phyloP scores from a whole-genome alignment of 441 rosid species.

The Bruguiera hainesii region DNA sequence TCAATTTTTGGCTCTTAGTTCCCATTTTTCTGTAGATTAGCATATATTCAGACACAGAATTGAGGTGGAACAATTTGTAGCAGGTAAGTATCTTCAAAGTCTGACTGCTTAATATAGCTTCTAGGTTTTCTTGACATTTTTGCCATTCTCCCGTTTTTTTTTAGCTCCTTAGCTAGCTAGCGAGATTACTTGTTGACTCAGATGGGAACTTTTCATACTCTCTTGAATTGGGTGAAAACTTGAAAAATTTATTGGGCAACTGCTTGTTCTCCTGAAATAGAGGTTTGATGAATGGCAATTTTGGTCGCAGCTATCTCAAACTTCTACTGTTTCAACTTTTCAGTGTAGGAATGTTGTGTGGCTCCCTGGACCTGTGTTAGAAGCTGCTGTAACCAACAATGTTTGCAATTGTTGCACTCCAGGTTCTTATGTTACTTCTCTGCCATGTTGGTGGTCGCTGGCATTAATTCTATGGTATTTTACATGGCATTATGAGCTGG shows the following conservation, averaged over 20 bases:
- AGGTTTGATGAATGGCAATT: not conserved
- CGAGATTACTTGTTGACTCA: no score
- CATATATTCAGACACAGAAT: no score
- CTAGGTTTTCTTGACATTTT: no score
- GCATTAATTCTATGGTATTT: not conserved
- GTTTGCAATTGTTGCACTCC: conserved; percentile 81
- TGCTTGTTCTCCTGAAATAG: no score
- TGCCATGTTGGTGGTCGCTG: conserved; percentile 1
- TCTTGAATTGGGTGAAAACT: no score
- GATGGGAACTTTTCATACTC: no score
- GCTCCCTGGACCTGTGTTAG: conserved; percentile 92
- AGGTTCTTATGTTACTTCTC: conserved; percentile 39
- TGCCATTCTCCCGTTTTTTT: no score
- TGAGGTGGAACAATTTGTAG: no score
- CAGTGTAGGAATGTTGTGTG: conserved; percentile 94
- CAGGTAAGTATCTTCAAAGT: no score
- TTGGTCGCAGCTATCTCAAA: conserved; percentile 1
- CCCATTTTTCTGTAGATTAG: not conserved
- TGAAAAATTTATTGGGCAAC: no score
- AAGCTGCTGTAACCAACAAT: conserved; percentile 75
- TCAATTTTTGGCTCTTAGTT: not conserved
- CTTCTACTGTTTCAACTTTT: conserved; percentile 18
- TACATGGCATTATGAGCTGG: not conserved
- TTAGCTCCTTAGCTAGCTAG: no score
- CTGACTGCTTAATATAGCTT: no score